A percentile compares a stretch with the other conserved stretches of the same genome.
Conservation (phyloP, 441 rosid species). For the Isatis lusitanica region DNA sequence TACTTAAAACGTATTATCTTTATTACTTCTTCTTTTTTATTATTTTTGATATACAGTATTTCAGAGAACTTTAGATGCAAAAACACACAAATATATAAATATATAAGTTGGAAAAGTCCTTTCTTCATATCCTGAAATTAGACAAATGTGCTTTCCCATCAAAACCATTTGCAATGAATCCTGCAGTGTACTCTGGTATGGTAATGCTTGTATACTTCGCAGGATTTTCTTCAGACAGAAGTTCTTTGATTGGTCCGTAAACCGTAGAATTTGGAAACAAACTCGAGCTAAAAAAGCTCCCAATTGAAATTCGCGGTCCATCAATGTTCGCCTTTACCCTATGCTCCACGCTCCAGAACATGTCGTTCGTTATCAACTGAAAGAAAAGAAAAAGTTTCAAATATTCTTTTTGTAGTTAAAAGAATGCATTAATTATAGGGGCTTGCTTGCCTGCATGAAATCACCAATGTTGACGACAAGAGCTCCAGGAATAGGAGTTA, state of each 20-base stretch:
- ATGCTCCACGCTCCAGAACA: constrained; percentile 55
- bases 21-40: too few species aligned
- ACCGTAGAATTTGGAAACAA: constrained; percentile 19
- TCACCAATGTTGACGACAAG: constrained; percentile 61
- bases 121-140: background rate
- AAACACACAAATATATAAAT: background rate
- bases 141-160: constrained; percentile 10
- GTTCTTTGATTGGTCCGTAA: constrained; percentile 52
- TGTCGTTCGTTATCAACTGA: constrained; percentile 58
- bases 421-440: background rate
- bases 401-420: background rate
- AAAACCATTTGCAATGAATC: background rate
- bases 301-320: constrained; percentile 45
- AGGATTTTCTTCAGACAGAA: constrained; percentile 36
- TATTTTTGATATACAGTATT: background rate
- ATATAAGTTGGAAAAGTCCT: background rate
- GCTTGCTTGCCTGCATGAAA: constrained; percentile 45
- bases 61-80: background rate
- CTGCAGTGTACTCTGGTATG: background rate
- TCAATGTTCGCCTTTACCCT: constrained; percentile 45
- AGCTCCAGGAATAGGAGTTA: constrained; percentile 44
- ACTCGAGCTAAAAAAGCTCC: constrained; percentile 37
- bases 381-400: background rate
- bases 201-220: constrained; percentile 23
- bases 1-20: too few species aligned